These are phyloP conservation scores for Pseudogymnoascus sp. DNA, from an alignment of 2,329 filamentous ascomycete genomes.

Conservation along the genomic window DNA sequence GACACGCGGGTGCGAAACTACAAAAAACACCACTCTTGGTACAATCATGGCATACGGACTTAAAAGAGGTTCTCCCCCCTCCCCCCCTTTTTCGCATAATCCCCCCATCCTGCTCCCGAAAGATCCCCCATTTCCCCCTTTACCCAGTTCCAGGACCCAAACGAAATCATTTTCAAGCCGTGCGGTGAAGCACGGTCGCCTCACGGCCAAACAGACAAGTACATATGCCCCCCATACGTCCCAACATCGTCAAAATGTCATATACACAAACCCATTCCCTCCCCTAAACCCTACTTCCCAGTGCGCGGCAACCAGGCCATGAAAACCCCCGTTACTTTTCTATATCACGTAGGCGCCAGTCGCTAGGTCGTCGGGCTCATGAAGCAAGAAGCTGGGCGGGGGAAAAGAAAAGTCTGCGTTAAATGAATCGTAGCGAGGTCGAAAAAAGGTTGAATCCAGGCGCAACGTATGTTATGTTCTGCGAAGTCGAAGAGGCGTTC, in stretches of 20 bases:
- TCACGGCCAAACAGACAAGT: background rate
- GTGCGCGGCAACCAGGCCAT: background rate
- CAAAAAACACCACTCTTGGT: background rate
- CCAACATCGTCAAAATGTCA: background rate
- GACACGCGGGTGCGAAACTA: background rate
- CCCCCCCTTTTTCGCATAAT: background rate
- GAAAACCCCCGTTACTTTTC: background rate
- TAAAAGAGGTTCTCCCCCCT: background rate
- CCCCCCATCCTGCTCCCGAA: background rate
- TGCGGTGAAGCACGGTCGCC: background rate
- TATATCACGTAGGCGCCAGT: background rate
- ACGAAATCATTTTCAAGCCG: background rate
- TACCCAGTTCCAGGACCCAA: background rate
- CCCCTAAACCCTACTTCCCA: background rate
- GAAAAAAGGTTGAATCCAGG: background rate
- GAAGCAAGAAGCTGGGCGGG: background rate
- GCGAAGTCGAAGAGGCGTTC: constrained; percentile 15
- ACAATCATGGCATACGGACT: background rate
- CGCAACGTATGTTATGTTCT: constrained; percentile 3
- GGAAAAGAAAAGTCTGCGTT: background rate
- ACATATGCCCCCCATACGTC: background rate
- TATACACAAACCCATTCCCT: background rate
- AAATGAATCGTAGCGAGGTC: background rate
- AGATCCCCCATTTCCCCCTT: background rate
- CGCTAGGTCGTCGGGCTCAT: background rate